A percentile compares a stretch with the other conserved stretches of the same genome.
Evolutionary conservation across 352 stramenopile genomes (phyloP).

Genomic region (Aphanomyces cochlioides): DNA sequence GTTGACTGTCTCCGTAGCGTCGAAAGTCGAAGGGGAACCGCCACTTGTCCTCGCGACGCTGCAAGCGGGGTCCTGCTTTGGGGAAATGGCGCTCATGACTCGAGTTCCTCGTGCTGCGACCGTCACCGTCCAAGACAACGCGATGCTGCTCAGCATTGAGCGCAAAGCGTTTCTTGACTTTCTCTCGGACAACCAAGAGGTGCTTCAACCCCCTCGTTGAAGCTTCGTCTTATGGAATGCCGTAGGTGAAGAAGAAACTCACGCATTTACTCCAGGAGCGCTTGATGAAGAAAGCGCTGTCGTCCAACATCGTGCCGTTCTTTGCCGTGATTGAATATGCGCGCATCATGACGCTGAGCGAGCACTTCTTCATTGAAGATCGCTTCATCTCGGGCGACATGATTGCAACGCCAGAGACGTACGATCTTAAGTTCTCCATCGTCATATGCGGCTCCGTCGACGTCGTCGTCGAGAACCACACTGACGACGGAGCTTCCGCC

Average conservation of each 20-base stretch:
- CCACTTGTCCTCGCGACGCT: slow-evolving; percentile 47
- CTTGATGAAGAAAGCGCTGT: slow-evolving; percentile 61
- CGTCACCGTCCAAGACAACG: slow-evolving; percentile 60
- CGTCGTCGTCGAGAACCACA: slow-evolving; percentile 38
- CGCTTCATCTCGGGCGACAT: slow-evolving; percentile 54
- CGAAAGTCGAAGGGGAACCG: slow-evolving; percentile 29
- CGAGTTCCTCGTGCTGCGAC: slow-evolving; percentile 72
- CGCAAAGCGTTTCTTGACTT: slow-evolving; percentile 67
- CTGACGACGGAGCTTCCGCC: slow-evolving; percentile 21
- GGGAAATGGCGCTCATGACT: slow-evolving; percentile 76
- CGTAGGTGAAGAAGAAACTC: slow-evolving; percentile 49
- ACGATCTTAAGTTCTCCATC: slow-evolving; percentile 50
- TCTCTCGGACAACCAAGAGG: slow-evolving; percentile 42
- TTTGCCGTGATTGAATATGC: slow-evolving; percentile 51
- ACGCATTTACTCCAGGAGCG: slow-evolving; percentile 64
- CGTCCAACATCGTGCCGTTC: slow-evolving; percentile 52
- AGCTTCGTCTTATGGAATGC: too few relatives aligned
- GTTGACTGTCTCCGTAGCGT: slow-evolving; percentile 57
- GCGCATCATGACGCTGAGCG: slow-evolving; percentile 55
- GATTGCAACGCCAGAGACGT: slow-evolving; percentile 46
- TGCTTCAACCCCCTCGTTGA: too few relatives aligned
- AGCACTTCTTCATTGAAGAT: slow-evolving; percentile 63
- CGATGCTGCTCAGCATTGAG: slow-evolving; percentile 76
- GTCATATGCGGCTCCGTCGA: slow-evolving; percentile 69
- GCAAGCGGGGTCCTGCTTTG: slow-evolving; percentile 69